phyloP scores from a whole-genome alignment of 345 rosid species.

The Clausena lansium region DNA sequence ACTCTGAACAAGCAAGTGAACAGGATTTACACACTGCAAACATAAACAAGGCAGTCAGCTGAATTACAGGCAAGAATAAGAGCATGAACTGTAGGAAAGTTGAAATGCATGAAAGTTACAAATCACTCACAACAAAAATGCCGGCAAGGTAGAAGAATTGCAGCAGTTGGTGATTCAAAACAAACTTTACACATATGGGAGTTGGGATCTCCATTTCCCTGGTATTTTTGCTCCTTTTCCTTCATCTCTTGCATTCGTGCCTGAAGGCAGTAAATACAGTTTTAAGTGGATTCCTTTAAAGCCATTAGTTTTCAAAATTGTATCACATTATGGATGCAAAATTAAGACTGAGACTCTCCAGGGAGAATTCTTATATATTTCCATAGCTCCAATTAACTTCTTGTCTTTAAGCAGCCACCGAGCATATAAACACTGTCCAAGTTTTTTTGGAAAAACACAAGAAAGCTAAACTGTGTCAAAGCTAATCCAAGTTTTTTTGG shows the following conservation, averaged over 20 bases:
- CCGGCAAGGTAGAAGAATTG: constrained; percentile 97
- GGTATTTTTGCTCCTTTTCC: constrained; percentile 77
- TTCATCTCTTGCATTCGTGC: constrained; percentile 98
- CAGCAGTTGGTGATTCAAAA: constrained; percentile 92
- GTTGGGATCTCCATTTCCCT: constrained; percentile 76
- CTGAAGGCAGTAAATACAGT: constrained; percentile 36
- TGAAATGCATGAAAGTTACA: neutral
- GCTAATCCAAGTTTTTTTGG: neutral
- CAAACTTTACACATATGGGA: constrained; percentile 97
- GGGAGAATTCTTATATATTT: neutral
- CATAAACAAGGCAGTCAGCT: neutral
- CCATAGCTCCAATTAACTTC: neutral
- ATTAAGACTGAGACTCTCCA: neutral
- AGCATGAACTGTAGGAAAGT: neutral
- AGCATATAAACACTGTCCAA: neutral
- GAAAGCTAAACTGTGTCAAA: neutral
- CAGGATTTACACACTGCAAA: constrained; percentile 96
- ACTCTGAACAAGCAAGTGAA: constrained; percentile 95
- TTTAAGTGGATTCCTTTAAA: neutral
- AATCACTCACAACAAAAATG: constrained; percentile 92
- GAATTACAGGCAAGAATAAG: neutral
- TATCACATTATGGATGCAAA: neutral
- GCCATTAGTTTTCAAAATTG: neutral
- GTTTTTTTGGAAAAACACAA: neutral
- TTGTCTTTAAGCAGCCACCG: neutral